Evolutionary conservation across 2,329 filamentous ascomycete species (phyloP), one percentile per base, ranked within the genome.

Genomic region (Penicillium sp.): DNA sequence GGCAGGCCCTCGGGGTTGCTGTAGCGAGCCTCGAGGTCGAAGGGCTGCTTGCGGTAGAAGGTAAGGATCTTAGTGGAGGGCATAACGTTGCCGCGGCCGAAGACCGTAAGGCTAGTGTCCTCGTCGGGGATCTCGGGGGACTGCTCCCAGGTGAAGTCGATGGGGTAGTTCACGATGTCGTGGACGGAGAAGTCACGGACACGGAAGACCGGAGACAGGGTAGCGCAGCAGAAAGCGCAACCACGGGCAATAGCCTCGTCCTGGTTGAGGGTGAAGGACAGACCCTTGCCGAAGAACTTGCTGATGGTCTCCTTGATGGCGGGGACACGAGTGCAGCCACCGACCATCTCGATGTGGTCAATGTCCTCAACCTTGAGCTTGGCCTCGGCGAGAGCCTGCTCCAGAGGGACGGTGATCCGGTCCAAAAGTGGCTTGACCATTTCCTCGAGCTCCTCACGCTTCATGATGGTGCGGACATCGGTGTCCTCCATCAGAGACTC

Each of bases 71-170:
- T 99, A 60, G 94, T 99, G 5, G 92, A 97, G 48, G 94, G 94
- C 81, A 99, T 87, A 58, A 95, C 86, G 69, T 96, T 96, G 74
- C 92, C 92, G 75, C 88, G 91, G 83, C 94, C 95, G 78, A 99
- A 99, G 68, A 99, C 94, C 31, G 90, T 96, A 64, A 99, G 81
- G 78, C 87, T 95, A 50, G 94, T 97, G 73, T 97, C 94, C 81
- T 99, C 94, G 66, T 99, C 94, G 24, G 94, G 94, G 64, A 99
- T 99, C 68, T 99, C 94, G 54, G 91, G 86, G 24, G 92, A 95
- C 81, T 97, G 95, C 81, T 99, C 94, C 94, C 94, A 99, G 47
- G 87, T 89, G 75, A 99, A 99, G 73, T 99, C 92, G 72, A 99
- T 95, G 44, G 94, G 94, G 79, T 97, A 99, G 80, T 87, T 90